Evolutionary conservation across 139 green algal species (phyloP), one percentile per base, ranked within the genome.

Genomic region (Chlamydomonas incerta): DNA sequence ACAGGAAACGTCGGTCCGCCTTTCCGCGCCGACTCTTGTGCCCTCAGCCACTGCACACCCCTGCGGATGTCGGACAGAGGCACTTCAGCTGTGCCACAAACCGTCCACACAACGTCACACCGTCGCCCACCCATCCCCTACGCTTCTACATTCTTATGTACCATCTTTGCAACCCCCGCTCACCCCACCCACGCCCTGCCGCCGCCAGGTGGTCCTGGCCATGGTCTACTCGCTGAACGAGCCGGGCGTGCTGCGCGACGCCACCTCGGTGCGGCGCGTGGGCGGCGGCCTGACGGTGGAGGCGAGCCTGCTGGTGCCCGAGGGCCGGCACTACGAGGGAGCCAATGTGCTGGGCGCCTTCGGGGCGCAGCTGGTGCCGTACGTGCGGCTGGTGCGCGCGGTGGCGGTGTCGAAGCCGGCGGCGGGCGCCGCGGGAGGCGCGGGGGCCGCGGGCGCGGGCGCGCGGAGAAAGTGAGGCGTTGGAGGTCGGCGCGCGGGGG

Each of bases 321-420:
- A 86, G 68, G 80, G 80, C 24, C 67, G 47, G 4, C 80, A 86
- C 55, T 74, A 50, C 62, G 80, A 79, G 55, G 80, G 80, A 0
- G 68, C 80, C 8, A 70, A 60, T 68, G 8, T 79, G 52, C 35
- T 86, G 80, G 80, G 68, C 0, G 55, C 63, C 0, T 79, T 86
- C 60, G 68, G 34, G 9, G 28, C 17, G 28, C 52, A 47, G 80
- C 68, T 86, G 52, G 33, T 34, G 55, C 67, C 68, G n/a, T 69
- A 79, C 80, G 67, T 80, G 10, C 60, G 55, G 34, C 52, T 80
- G 34, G 80, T 41, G 35, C 52, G 80, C 34, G 68, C 80, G 6
- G 52, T 71, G 67, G 68, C 67, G 80, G 68, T 15, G 60, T 21
- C 17, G 55, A 2, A 23, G 23, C 17, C 60, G 60, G 60, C 65